These are phyloP conservation scores for Barnettozyma wickerhamii DNA, from an alignment of 805 yeast genomes.

Conservation along the genomic window DNA sequence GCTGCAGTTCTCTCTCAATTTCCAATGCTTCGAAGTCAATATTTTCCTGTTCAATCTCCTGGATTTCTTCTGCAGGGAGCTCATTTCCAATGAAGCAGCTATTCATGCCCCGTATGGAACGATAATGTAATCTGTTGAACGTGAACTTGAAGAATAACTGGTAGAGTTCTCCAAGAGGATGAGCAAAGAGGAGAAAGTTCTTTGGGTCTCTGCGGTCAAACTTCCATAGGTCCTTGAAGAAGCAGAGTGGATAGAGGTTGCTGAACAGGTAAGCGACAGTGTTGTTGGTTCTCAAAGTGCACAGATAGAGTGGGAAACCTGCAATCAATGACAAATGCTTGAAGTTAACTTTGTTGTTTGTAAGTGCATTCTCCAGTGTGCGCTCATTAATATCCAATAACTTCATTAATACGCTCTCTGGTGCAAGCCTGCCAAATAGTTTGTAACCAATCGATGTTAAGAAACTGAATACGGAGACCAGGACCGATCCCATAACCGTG, in stretches of 20 bases:
- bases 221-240: slow-evolving; percentile 7
- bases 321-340: slow-evolving; percentile 20
- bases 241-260: slow-evolving; percentile 20
- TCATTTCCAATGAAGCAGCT: slow-evolving; percentile 32
- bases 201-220: slow-evolving; percentile 10
- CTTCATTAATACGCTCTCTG: slow-evolving; percentile 28
- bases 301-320: slow-evolving; percentile 28
- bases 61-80: slow-evolving; percentile 27
- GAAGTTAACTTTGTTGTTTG: slow-evolving; percentile 8
- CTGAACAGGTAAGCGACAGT: slow-evolving; percentile 6
- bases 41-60: slow-evolving; percentile 30
- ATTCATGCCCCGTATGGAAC: slow-evolving; percentile 29
- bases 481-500: slow-evolving; percentile 19
- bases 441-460: slow-evolving; percentile 28
- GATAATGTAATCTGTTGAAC: slow-evolving; percentile 32
- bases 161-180: slow-evolving; percentile 16
- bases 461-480: slow-evolving; percentile 18
- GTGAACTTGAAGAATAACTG: slow-evolving; percentile 18
- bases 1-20: slow-evolving; percentile 1
- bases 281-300: slow-evolving; percentile 19
- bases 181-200: slow-evolving; percentile 9
- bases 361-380: slow-evolving; percentile 14
- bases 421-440: slow-evolving; percentile 26
- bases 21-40: slow-evolving; percentile 10
- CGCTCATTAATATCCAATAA: slow-evolving; percentile 24